Evolutionary conservation across 108 stramenopile species (phyloP).

Genomic region (Asterionellopsis glacialis): DNA sequence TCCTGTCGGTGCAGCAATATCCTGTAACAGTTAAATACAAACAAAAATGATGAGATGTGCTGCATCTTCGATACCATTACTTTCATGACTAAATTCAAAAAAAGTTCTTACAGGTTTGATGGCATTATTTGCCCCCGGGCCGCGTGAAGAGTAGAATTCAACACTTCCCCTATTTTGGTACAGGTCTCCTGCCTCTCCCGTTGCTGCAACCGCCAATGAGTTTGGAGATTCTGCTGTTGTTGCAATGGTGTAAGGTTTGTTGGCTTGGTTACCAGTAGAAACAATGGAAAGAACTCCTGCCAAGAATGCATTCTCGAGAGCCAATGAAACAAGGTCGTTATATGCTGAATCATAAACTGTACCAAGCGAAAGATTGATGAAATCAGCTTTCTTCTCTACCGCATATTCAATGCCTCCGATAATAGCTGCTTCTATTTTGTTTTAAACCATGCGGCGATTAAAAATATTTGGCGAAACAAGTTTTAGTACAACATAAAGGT

Average conservation of each 20-base stretch:
- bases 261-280: slow-evolving; percentile 17
- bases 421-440: slow-evolving; percentile 17
- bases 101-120: slow-evolving; percentile 14
- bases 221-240: slow-evolving; percentile 10
- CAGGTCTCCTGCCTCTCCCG: slow-evolving; percentile 1
- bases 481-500: no score
- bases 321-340: slow-evolving; percentile 8
- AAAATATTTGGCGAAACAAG: no score
- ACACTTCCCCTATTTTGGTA: background rate
- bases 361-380: slow-evolving; percentile 13
- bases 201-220: slow-evolving; percentile 17
- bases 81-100: no score
- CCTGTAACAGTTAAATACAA: background rate
- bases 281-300: slow-evolving; percentile 9
- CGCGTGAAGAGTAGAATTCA: slow-evolving; percentile 18
- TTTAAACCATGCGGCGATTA: no score
- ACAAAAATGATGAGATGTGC: no score
- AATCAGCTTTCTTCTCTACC: slow-evolving; percentile 12
- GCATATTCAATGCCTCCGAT: slow-evolving; percentile 17
- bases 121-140: slow-evolving; percentile 18
- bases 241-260: slow-evolving; percentile 25
- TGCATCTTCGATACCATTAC: no score
- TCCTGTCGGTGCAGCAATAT: slow-evolving; percentile 18
- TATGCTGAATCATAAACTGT: background rate
- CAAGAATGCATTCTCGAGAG: slow-evolving; percentile 12